These are phyloP conservation scores for Lichtheimia ramosa DNA, from an alignment of 371 early-diverging fungal species.

Conservation along the genomic window DNA sequence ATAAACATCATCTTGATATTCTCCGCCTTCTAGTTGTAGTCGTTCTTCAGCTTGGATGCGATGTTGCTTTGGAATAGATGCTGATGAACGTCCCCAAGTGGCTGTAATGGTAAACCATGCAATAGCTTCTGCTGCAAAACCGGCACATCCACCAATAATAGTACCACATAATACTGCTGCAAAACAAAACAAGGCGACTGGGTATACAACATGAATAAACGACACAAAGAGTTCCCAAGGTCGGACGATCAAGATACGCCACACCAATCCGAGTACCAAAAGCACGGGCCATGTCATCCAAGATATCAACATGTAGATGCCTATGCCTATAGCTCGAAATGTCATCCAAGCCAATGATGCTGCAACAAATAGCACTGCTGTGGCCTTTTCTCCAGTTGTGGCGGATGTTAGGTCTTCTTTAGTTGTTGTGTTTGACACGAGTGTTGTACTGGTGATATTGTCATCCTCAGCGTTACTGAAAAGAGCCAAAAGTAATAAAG, in stretches of 20 bases:
- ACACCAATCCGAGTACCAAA: background rate
- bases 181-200: constrained; percentile 30
- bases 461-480: background rate
- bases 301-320: background rate
- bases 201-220: constrained; percentile 15
- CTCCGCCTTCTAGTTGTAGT: background rate
- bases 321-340: background rate
- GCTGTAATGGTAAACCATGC: constrained; percentile 30
- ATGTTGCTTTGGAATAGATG: too few species aligned
- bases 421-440: background rate
- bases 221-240: background rate
- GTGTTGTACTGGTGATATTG: background rate
- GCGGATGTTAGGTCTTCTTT: background rate
- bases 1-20: background rate
- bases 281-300: background rate
- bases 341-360: background rate
- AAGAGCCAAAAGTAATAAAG: background rate
- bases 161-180: constrained; percentile 36
- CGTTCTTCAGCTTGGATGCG: too few species aligned
- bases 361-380: background rate
- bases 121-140: constrained; percentile 44
- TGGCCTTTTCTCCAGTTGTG: background rate
- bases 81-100: constrained; percentile 32
- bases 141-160: constrained; percentile 46
- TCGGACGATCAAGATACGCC: constrained; percentile 1